phyloP scores from a whole-genome alignment of 2,329 filamentous ascomycete genomes.

The Neofusicoccum kwambonambiense region DNA sequence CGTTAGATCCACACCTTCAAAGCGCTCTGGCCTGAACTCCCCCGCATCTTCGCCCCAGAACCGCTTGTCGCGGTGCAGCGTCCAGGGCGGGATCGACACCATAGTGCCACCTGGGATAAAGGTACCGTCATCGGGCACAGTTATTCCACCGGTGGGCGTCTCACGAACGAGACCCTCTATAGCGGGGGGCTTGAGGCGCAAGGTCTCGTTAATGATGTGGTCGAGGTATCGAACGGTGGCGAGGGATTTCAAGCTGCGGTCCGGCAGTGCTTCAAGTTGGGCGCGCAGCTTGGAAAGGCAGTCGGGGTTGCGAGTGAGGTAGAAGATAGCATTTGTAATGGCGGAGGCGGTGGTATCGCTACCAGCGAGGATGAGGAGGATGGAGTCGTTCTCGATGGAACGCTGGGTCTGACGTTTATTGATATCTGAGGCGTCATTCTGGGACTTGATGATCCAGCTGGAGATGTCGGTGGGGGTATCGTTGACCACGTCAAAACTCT shows the following conservation, averaged over 20 bases:
- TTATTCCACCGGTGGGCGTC: slow-evolving; percentile 39
- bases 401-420: slow-evolving; percentile 21
- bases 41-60: slow-evolving; percentile 28
- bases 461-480: slow-evolving; percentile 7
- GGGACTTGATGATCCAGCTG: slow-evolving; percentile 5
- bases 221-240: slow-evolving; percentile 35
- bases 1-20: neutral
- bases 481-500: neutral
- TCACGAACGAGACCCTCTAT: slow-evolving; percentile 36
- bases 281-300: slow-evolving; percentile 15
- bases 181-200: slow-evolving; percentile 43
- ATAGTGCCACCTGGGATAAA: slow-evolving; percentile 33
- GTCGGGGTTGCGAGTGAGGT: slow-evolving; percentile 23
- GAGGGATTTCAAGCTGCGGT: slow-evolving; percentile 32
- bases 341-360: slow-evolving; percentile 7
- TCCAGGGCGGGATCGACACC: slow-evolving; percentile 24
- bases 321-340: slow-evolving; percentile 13
- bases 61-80: slow-evolving; percentile 20
- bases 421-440: neutral
- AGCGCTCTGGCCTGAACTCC: slow-evolving; percentile 11
- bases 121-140: slow-evolving; percentile 37
- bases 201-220: slow-evolving; percentile 44
- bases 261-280: slow-evolving; percentile 25
- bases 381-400: slow-evolving; percentile 34
- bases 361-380: slow-evolving; percentile 36